Evolutionary conservation across 176 grass and related monocot species (phyloP).

Genomic region (Bromus sterilis): DNA sequence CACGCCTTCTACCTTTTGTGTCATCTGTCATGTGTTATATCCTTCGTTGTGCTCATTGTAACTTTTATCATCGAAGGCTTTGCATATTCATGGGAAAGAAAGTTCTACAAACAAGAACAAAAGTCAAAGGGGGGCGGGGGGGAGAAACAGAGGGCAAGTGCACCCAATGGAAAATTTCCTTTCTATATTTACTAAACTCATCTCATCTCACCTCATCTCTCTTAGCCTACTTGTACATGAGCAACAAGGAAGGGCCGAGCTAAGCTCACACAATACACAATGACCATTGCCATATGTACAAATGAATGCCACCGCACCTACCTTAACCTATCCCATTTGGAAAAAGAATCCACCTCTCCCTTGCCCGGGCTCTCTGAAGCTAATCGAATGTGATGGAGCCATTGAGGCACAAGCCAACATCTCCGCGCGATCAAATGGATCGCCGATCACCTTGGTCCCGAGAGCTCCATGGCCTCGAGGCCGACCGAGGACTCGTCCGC

Average conservation of each 20-base stretch:
- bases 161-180: background rate
- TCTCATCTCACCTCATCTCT: conserved; percentile 43
- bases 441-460: conserved; percentile 56
- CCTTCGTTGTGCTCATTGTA: too few relatives aligned
- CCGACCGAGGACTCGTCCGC: conserved; percentile 72
- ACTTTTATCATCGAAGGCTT: too few relatives aligned
- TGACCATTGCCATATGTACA: conserved; percentile 30
- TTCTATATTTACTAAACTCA: conserved; percentile 39
- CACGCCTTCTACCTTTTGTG: too few relatives aligned
- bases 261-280: conserved; percentile 14
- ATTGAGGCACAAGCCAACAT: background rate
- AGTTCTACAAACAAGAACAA: too few relatives aligned
- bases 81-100: too few relatives aligned
- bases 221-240: conserved; percentile 32
- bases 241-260: conserved; percentile 31
- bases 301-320: conserved; percentile 43
- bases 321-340: background rate
- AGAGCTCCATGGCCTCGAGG: conserved; percentile 92
- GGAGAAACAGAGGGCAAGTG: too few relatives aligned
- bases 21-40: too few relatives aligned
- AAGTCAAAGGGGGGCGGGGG: too few relatives aligned
- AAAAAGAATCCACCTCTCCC: background rate
- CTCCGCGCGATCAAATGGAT: background rate
- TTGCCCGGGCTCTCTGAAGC: background rate
- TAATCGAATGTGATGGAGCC: background rate